Evolutionary conservation across 768 basidiomycete species (phyloP).

Genomic region (Leccinellum rugosiceps): DNA sequence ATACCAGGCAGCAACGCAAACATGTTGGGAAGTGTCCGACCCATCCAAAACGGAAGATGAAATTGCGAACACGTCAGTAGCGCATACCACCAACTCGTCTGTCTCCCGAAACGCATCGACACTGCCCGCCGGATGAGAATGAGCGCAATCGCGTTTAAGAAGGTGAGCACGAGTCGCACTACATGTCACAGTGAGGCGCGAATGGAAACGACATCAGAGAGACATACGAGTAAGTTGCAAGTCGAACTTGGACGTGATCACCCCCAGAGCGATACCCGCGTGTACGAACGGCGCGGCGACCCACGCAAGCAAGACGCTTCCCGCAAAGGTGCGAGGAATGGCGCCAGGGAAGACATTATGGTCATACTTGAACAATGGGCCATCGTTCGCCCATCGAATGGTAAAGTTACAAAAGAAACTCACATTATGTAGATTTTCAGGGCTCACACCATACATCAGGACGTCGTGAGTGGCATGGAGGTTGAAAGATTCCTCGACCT

Average conservation of each 20-base stretch:
- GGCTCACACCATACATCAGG: conserved; percentile 64
- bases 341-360: conserved; percentile 87
- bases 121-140: conserved; percentile 62
- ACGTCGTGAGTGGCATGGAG: conserved; percentile 90
- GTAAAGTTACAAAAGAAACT: conserved; percentile 20
- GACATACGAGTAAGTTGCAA: conserved; percentile 68
- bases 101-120: conserved; percentile 58
- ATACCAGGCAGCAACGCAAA: conserved; percentile 79
- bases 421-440: conserved; percentile 46
- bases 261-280: conserved; percentile 39
- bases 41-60: conserved; percentile 91
- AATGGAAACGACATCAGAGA: not conserved
- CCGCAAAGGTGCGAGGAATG: conserved; percentile 84
- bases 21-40: conserved; percentile 93
- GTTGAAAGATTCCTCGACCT: conserved; percentile 97
- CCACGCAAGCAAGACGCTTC: conserved; percentile 67
- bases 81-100: conserved; percentile 55
- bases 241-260: conserved; percentile 55
- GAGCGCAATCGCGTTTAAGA: conserved; percentile 60
- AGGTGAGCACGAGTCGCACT: conserved; percentile 77
- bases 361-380: conserved; percentile 61
- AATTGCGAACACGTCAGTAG: conserved; percentile 81
- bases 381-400: not conserved
- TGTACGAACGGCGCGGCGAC: conserved; percentile 47
- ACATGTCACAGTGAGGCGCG: not conserved